These are phyloP conservation scores for Reticulascus tulasneorum DNA, from an alignment of 2,329 filamentous ascomycete species.

Conservation along the genomic window DNA sequence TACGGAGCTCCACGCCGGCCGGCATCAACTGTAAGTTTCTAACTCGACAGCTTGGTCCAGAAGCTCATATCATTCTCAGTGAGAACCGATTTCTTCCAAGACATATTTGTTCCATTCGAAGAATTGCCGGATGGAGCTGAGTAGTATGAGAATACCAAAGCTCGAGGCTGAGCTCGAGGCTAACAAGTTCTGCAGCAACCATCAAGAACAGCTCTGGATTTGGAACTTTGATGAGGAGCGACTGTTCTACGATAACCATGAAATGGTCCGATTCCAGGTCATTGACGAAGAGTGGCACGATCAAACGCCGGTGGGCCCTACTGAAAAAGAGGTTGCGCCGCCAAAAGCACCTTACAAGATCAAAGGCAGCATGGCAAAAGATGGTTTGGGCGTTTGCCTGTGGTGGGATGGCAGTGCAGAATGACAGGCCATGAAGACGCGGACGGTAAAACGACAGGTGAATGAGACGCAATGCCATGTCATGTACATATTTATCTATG, in stretches of 20 bases:
- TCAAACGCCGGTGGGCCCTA: constrained; percentile 68
- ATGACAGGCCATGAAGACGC: constrained; percentile 8
- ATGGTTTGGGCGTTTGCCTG: constrained; percentile 58
- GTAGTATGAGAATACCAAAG: constrained; percentile 55
- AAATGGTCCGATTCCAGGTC: constrained; percentile 82
- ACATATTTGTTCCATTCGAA: constrained; percentile 75
- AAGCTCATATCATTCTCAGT: constrained; percentile 45
- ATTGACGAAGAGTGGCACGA: constrained; percentile 90
- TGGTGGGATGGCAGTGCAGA: constrained; percentile 52
- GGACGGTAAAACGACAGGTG: constrained; percentile 1
- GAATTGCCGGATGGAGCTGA: constrained; percentile 71
- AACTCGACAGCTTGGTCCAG: no score
- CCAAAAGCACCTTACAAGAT: constrained; percentile 70
- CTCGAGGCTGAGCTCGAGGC: constrained; percentile 6
- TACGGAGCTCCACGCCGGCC: constrained; percentile 66
- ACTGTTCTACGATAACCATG: constrained; percentile 85
- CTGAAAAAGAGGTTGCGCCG: constrained; percentile 56
- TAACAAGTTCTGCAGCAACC: constrained; percentile 51
- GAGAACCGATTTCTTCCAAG: constrained; percentile 87
- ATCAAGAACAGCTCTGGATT: constrained; percentile 75
- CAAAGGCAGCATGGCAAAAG: constrained; percentile 59
- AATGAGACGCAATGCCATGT: constrained; percentile 1
- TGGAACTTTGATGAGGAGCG: constrained; percentile 73
- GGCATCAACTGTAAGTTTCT: constrained; percentile 64
- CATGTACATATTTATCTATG: constrained; percentile 7